phyloP scores from a whole-genome alignment of 768 basidiomycete species.

The Pleurotus cornucopiae region DNA sequence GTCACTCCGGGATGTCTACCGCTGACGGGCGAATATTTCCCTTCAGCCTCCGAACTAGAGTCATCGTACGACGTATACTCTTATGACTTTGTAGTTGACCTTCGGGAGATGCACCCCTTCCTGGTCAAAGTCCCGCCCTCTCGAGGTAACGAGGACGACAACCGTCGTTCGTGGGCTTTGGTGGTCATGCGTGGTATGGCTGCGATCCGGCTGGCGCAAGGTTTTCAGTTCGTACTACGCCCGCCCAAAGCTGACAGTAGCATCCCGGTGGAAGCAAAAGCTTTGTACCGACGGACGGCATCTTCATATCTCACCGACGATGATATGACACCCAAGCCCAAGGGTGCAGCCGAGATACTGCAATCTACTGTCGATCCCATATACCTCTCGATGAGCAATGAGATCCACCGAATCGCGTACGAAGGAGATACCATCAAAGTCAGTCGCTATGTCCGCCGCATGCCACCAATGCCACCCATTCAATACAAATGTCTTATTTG shows the following conservation, averaged over 20 bases:
- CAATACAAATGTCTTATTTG: conserved; percentile 89
- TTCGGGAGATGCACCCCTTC: conserved; percentile 82
- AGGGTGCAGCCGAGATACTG: conserved; percentile 64
- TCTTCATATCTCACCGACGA: conserved; percentile 50
- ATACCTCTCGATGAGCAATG: conserved; percentile 92
- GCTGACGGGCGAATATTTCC: conserved; percentile 86
- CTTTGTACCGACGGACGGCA: neutral
- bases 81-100: conserved; percentile 86
- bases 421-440: conserved; percentile 90
- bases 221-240: conserved; percentile 86
- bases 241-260: conserved; percentile 31
- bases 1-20: conserved; percentile 85
- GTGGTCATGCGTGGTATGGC: conserved; percentile 92
- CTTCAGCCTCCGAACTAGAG: conserved; percentile 69
- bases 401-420: conserved; percentile 90
- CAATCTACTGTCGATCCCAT: conserved; percentile 63
- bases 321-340: conserved; percentile 49
- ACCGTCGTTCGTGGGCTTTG: conserved; percentile 68
- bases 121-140: conserved; percentile 64
- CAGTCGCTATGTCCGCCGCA: conserved; percentile 74
- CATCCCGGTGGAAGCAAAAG: conserved; percentile 37
- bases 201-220: conserved; percentile 85
- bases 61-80: conserved; percentile 76
- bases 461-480: conserved; percentile 59
- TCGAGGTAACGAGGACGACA: conserved; percentile 47